Percentiles rank a stretch among this genome's conserved stretches.
Conservation (phyloP, 805 yeast genomes). For the Pichia cephalocereana region DNA sequence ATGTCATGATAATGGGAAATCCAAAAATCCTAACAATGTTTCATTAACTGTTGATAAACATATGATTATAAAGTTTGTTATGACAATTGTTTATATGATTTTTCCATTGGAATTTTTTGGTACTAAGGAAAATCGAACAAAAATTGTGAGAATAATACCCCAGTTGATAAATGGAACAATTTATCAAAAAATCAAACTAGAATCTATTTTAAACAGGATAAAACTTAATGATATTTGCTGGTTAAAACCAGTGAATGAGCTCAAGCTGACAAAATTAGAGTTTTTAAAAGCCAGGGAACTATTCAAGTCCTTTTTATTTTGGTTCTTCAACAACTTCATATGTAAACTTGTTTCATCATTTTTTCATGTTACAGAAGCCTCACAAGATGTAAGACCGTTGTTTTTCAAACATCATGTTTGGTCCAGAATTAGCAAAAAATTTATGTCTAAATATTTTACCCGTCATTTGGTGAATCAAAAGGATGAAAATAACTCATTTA, state of each 20-base stretch:
- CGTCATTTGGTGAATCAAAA: slow-evolving; percentile 25
- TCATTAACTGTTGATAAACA: slow-evolving; percentile 24
- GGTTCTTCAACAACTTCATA: slow-evolving; percentile 48
- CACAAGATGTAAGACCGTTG: slow-evolving; percentile 28
- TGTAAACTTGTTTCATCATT: slow-evolving; percentile 38
- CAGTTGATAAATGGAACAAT: slow-evolving; percentile 29
- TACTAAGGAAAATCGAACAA: slow-evolving; percentile 34
- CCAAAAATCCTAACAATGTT: slow-evolving; percentile 18
- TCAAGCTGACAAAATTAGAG: slow-evolving; percentile 34
- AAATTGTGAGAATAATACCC: slow-evolving; percentile 30
- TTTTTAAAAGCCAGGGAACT: slow-evolving; percentile 27
- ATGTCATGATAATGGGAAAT: slow-evolving; percentile 15
- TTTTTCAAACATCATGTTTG: slow-evolving; percentile 56
- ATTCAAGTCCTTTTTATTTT: slow-evolving; percentile 36
- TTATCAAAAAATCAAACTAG: slow-evolving; percentile 27
- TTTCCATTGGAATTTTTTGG: slow-evolving; percentile 51
- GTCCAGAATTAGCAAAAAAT: slow-evolving; percentile 35
- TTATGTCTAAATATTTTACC: slow-evolving; percentile 33
- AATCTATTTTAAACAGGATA: slow-evolving; percentile 28
- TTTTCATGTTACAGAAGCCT: slow-evolving; percentile 61
- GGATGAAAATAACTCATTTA: slow-evolving; percentile 9
- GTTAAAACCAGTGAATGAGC: slow-evolving; percentile 32
- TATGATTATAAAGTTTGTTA: slow-evolving; percentile 34
- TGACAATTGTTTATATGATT: slow-evolving; percentile 35
- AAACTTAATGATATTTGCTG: slow-evolving; percentile 41